Evolutionary conservation across 2,329 filamentous ascomycete species (phyloP).

Genomic region (Tolypocladium tundrense): DNA sequence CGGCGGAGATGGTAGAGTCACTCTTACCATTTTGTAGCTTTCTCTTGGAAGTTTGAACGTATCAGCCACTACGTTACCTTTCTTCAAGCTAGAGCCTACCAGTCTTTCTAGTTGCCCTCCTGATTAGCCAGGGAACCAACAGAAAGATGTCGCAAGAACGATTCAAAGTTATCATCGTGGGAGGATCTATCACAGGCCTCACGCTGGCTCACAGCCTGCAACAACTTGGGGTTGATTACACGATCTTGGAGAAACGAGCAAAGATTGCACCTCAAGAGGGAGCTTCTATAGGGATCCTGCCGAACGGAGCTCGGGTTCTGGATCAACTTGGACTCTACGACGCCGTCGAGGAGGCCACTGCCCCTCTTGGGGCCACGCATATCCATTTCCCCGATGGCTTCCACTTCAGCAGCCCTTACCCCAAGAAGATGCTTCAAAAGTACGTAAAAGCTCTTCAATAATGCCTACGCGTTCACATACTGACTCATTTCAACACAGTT

Average conservation of each 20-base stretch:
- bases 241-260: constrained; percentile 33
- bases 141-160: not conserved
- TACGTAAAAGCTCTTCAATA: not conserved
- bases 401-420: not conserved
- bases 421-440: not conserved
- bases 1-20: too few species aligned
- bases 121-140: not conserved
- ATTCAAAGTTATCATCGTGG: constrained; percentile 25
- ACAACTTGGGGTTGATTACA: constrained; percentile 32
- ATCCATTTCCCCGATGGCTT: not conserved
- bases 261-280: constrained; percentile 34
- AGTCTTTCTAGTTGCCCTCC: too few species aligned
- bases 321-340: constrained; percentile 33
- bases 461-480: not conserved
- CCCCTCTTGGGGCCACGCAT: not conserved
- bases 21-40: too few species aligned
- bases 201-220: constrained; percentile 28
- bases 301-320: constrained; percentile 32
- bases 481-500: not conserved
- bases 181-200: constrained; percentile 35
- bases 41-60: too few species aligned
- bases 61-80: too few species aligned
- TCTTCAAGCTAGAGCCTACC: too few species aligned
- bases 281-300: constrained; percentile 33
- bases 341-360: constrained; percentile 7